Evolutionary conservation across 352 stramenopile genomes (phyloP).

Genomic region (Phytophthora podocarpi): DNA sequence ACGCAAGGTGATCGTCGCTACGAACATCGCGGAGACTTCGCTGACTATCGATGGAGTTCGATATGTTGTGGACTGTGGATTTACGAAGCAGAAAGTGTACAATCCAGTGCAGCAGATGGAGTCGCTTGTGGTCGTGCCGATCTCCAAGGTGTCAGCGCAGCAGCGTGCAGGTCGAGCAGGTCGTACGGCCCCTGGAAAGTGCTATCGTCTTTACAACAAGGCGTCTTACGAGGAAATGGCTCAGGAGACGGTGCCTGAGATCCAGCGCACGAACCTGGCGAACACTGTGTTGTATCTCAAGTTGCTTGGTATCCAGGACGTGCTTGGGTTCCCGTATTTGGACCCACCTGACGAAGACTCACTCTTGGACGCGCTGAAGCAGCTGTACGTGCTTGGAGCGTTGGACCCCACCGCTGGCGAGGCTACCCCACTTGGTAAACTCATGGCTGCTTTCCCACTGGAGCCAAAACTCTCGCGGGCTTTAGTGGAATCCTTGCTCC

Average conservation of each 20-base stretch:
- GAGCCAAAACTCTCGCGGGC: slow-evolving; percentile 72
- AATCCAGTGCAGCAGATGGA: slow-evolving; percentile 79
- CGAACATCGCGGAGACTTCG: slow-evolving; percentile 97
- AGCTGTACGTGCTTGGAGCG: slow-evolving; percentile 73
- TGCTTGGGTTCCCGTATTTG: slow-evolving; percentile 72
- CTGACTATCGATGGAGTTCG: slow-evolving; percentile 98
- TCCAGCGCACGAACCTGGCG: slow-evolving; percentile 94
- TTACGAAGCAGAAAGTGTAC: slow-evolving; percentile 94
- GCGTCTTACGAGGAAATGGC: slow-evolving; percentile 96
- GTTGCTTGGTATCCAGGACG: slow-evolving; percentile 70
- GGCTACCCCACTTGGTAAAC: slow-evolving; percentile 64
- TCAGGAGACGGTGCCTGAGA: slow-evolving; percentile 98
- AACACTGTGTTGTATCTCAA: slow-evolving; percentile 95
- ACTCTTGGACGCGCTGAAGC: slow-evolving; percentile 75
- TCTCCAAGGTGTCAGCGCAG: slow-evolving; percentile 94
- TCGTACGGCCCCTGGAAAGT: slow-evolving; percentile 96
- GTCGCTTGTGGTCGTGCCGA: slow-evolving; percentile 92
- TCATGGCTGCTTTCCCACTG: slow-evolving; percentile 88
- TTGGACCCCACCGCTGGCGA: slow-evolving; percentile 49
- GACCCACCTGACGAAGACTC: slow-evolving; percentile 74
- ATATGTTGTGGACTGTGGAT: slow-evolving; percentile 81
- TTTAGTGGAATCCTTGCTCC: slow-evolving; percentile 63
- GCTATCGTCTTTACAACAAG: slow-evolving; percentile 99
- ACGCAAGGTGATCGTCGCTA: slow-evolving; percentile 90
- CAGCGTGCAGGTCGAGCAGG: slow-evolving; percentile 96